A percentile compares a stretch with the other conserved stretches of the same genome.
phyloP scores from a whole-genome alignment of 2,329 filamentous ascomycete species.

The Cryphonectria japonica region DNA sequence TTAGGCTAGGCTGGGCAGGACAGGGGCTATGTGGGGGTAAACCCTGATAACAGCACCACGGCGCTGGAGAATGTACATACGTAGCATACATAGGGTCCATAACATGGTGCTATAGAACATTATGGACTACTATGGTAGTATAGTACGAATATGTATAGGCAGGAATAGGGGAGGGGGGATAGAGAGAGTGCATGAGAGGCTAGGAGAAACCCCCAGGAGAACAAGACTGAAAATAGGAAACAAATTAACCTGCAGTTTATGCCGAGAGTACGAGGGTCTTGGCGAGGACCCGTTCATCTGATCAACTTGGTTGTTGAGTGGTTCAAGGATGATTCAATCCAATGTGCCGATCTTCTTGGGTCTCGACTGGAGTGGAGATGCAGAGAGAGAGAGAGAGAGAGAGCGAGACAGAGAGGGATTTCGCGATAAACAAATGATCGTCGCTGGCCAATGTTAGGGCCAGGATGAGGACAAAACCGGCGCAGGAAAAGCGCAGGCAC shows the following conservation, averaged over 20 bases:
- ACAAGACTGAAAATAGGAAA: background rate
- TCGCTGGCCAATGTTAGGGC: background rate
- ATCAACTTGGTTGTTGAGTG: background rate
- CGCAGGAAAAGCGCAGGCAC: background rate
- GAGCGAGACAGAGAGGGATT: background rate
- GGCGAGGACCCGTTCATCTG: conserved; percentile 8
- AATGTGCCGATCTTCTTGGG: background rate
- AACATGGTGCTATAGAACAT: background rate
- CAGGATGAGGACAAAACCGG: background rate
- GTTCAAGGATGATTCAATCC: background rate
- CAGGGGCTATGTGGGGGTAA: background rate
- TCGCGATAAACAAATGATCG: conserved; percentile 3
- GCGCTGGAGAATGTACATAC: too few relatives aligned
- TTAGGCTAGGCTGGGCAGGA: background rate
- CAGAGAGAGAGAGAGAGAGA: background rate
- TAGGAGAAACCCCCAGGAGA: background rate
- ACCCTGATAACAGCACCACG: background rate
- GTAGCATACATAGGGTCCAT: too few relatives aligned
- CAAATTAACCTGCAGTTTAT: background rate
- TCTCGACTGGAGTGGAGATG: background rate
- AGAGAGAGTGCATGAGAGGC: background rate
- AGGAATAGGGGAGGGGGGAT: background rate
- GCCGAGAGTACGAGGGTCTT: background rate
- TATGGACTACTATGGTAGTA: background rate
- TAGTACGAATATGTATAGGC: background rate